Base-by-base conservation (phyloP, 352 stramenopile species). In the Phytophthora ohioensis region DNA sequence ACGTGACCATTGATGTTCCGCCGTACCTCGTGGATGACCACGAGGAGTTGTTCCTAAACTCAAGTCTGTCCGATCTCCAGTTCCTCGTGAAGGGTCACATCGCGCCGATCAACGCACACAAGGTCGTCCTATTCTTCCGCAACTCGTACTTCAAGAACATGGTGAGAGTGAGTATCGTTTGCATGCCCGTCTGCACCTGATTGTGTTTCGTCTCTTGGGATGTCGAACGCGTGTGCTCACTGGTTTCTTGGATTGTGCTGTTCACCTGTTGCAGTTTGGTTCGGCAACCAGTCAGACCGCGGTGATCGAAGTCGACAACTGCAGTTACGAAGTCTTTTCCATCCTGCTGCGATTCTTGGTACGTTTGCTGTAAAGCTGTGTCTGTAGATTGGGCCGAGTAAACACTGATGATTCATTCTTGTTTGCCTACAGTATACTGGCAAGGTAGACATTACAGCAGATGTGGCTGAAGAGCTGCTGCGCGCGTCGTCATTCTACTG, bases 71-170 rank as follows among this genome's bases (percentile, higher is more conserved):
- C 15, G 90, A 97, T 42, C 69, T 97, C 30, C 88, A 95, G 67
- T 97, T 97, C 52, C 76, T 95, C 10, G 90, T 97, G 31, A 94
- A 95, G 57, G 88, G 84, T 4, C 85, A 93, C 65, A 95, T 95
- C 59, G 85, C 85, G 3, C 88, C 85, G 15, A 97, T 97, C 67
- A 94, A 94, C 56, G 90, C 90, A 8, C 88, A 97, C 76, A 94
- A 94, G 59, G 90, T 97, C 21, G 90, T 97, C 30, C 77, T 97
- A 9, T 95, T 94, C 65, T 94, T 97, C 68, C 88, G 89, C 36
- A 97, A 97, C 64, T 91, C 90, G 64, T 97, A 95, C 73, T 97
- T 97, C 84, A 97, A 97, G 82, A 92, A 92, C 73, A 90, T 95
- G 87, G 90, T 97, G 83, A 85, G 81, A 84, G 87, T 93, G 76